Base-by-base conservation (phyloP, 2,329 filamentous ascomycete species). In the Rutstroemia sydowiana region DNA sequence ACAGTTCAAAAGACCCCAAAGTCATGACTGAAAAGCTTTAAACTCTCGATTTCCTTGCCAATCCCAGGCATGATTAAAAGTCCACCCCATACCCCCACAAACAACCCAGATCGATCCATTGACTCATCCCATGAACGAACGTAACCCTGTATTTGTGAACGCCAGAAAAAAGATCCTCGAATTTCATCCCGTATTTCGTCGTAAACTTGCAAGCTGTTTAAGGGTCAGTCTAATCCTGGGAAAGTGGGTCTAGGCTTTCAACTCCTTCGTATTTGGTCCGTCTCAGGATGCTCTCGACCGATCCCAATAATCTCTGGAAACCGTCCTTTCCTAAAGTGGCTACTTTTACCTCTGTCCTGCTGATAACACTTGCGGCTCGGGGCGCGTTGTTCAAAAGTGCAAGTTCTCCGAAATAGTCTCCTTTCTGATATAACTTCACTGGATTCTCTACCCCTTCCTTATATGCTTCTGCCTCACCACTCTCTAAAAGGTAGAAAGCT, bases 371-470 rank as follows among this genome's bases (percentile, higher is more conserved):
- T 46, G 93, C 93, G 34, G 92, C 92, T 65, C 93, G 84, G 8
- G 93, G 93, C 50, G 89, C 88, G 66, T 98, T 92, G 61, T 97
- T 95, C 61, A 97, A 76, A 65, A 98, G 72, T 6, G 93, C 93
- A 55, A 98, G 76, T 71, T 98, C 93, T 56, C 93, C 93, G 71
- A 98, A 98, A 74, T 93, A 98, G 65, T 96, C 93, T 28, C 93
- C 93, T 70, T 95, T 93, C 58, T 76, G 78, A 70, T 97, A 97
- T 49, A 81, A 76, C 65, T 89, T 88, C 57, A 97, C 85, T 2
- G 85, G 76, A 54, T 80, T 75, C 20, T 82, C 75, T 16, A 76
- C 73, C 36, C 84, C 88, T n/a, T 80, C 75, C 72, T 92, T 95
- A 75, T 82, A 89, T 1, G 89, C 92, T 61, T 90, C 85, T 8